phyloP scores from a whole-genome alignment of 1,284 basidiomycete genomes.

The Ustilago loliicola region DNA sequence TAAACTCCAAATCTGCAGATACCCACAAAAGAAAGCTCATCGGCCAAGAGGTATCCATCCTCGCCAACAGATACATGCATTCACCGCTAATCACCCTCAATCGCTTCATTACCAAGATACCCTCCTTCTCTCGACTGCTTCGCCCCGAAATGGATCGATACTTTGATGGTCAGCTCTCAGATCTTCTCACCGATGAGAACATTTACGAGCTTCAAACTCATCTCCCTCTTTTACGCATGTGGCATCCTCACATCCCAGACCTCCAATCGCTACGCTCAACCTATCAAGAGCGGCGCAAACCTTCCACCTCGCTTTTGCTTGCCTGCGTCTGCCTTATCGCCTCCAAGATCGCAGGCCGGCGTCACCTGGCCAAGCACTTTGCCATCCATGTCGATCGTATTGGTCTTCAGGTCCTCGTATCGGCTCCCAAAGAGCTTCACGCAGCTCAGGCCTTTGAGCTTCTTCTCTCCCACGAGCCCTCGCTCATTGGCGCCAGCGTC shows the following conservation, averaged over 20 bases:
- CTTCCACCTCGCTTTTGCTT: conserved; percentile 30
- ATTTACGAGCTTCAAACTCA: conserved; percentile 17
- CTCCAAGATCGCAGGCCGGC: conserved; percentile 26
- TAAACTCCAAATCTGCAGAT: not conserved
- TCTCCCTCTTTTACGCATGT: conserved; percentile 22
- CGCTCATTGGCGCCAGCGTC: conserved; percentile 34
- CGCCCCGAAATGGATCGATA: conserved; percentile 26
- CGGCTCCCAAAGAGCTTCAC: conserved; percentile 31
- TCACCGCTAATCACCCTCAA: conserved; percentile 26
- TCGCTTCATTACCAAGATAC: conserved; percentile 32
- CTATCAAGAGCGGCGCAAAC: conserved; percentile 2
- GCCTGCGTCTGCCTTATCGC: conserved; percentile 30
- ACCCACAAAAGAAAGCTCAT: no score
- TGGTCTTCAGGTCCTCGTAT: conserved; percentile 39
- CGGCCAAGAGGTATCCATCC: not conserved
- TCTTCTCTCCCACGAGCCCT: conserved; percentile 24
- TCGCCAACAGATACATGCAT: conserved; percentile 15
- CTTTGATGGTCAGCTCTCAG: conserved; percentile 19
- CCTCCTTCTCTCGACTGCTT: conserved; percentile 23
- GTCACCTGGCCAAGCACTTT: conserved; percentile 22
- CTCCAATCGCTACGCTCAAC: conserved; percentile 14
- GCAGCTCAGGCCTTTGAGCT: conserved; percentile 35
- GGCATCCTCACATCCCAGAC: conserved; percentile 38
- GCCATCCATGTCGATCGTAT: conserved; percentile 34
- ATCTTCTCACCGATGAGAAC: conserved; percentile 29